Percentiles rank a stretch among this genome's conserved stretches.
phyloP scores from a whole-genome alignment of 192 early-diverging fungal genomes.

The Mortierella hygrophila region DNA sequence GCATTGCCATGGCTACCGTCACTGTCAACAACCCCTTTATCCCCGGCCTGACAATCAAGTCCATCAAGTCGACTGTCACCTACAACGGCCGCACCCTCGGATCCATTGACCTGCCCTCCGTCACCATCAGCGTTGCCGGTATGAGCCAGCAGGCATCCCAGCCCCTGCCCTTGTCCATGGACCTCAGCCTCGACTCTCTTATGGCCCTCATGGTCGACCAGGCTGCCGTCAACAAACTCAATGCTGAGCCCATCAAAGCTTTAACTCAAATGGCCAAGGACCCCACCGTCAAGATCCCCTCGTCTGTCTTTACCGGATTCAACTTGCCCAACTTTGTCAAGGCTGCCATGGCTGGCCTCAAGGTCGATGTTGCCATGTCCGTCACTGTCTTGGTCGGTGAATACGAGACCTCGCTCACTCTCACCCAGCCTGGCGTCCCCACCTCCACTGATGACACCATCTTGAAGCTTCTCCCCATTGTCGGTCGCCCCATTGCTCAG shows the following conservation, averaged over 20 bases:
- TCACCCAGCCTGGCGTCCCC: slow-evolving; percentile 59
- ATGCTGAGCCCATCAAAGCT: slow-evolving; percentile 60
- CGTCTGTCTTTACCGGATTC: slow-evolving; percentile 59
- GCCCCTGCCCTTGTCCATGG: slow-evolving; percentile 62
- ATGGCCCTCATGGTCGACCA: slow-evolving; percentile 60
- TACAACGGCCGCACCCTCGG: slow-evolving; percentile 62
- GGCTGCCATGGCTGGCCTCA: slow-evolving; percentile 61
- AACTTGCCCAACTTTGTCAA: slow-evolving; percentile 61
- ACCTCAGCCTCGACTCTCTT: slow-evolving; percentile 62
- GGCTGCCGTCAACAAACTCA: slow-evolving; percentile 59
- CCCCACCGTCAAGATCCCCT: slow-evolving; percentile 50
- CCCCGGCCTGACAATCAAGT: slow-evolving; percentile 62
- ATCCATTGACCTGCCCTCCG: slow-evolving; percentile 59
- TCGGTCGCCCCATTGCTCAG: slow-evolving; percentile 69
- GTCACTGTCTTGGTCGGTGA: slow-evolving; percentile 63
- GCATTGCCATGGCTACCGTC: slow-evolving; percentile 61
- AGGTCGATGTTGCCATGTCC: slow-evolving; percentile 60
- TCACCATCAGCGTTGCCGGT: slow-evolving; percentile 58
- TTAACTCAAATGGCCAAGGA: slow-evolving; percentile 56
- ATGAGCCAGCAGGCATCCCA: slow-evolving; percentile 51
- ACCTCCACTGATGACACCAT: slow-evolving; percentile 61
- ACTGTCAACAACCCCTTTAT: slow-evolving; percentile 68
- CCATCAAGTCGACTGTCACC: slow-evolving; percentile 61
- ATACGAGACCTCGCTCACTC: slow-evolving; percentile 58
- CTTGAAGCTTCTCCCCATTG: slow-evolving; percentile 62